Base-by-base conservation (phyloP, 2,329 filamentous ascomycete genomes). In the Penicillium sp. region DNA sequence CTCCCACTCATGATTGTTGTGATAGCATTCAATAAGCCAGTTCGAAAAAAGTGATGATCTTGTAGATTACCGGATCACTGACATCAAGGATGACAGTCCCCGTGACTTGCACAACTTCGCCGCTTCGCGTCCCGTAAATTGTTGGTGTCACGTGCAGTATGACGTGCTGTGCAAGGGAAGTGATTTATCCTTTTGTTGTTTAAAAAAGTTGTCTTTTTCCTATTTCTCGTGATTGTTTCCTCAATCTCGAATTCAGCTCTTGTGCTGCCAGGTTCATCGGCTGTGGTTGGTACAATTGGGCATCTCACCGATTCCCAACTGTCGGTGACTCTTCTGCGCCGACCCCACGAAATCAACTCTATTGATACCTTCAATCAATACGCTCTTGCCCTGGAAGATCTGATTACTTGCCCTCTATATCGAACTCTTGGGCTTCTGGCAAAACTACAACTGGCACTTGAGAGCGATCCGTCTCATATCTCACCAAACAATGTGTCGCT, bases 1-100 rank as follows among this genome's bases (percentile, higher is more conserved):
- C 88, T 87, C 80, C 83, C 85, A 78, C 84, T 88, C 86, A 88
- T 88, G 67, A 69, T 77, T 74, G 65, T 61, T 56, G 63, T 62
- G 57, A 67, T 70, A 65, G 68, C 73, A 76, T 75, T 66, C 63
- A 71, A 63, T 43, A 53, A 47, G 55, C 53, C 50, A 49, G 44
- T 36, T 36, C n/a, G 24, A 51, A 52, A 24, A 55, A 46, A 54
- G 53, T 45, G 42, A 44, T 43, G 27, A 31, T 47, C 24, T 16
- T 38, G 34, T 34, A 56, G 51, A 56, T 54, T 45, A 29, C 22
- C 50, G 29, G 56, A 57, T 29, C 57, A 54, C 54, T 65, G 61
- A 65, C 62, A 65, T 65, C 61, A 65, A 60, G 40, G 36, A 47
- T 43, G 42, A 52, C 44, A 48, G 32, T 55, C 47, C 66, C 55